Evolutionary conservation across 2,329 filamentous ascomycete genomes (phyloP), one percentile per base, ranked within the genome.

Genomic region (Botrytis fabae): DNA sequence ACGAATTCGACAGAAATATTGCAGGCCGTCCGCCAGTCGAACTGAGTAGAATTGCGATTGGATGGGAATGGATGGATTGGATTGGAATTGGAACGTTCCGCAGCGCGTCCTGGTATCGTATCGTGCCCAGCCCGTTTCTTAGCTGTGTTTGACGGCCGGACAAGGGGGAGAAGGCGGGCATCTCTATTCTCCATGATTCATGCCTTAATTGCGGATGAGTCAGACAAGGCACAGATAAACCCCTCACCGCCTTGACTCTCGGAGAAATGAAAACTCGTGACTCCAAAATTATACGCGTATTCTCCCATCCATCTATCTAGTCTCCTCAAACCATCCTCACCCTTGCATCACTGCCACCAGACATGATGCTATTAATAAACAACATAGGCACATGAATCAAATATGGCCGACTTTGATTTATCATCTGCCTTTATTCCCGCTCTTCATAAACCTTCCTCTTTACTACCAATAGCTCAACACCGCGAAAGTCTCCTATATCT

Each of bases 381-480:
- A 71, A n/a, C 10, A 20, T 10, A 48, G 44, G 40, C 25, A 25
- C 32, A 40, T 42, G 28, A 60, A 64, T 28, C 62, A 81, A 54
- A 22, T 65, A 81, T 81, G 80, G 79, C 80, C 71, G 89, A 91
- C 71, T 85, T 89, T 71, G 86, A 89, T 70, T 80, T 90, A 16
- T 83, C 86, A 74, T 84, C 88, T 63, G 83, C 83, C 28, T 92
- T 91, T 77, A 95, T 98, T 74, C 92, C 94, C 35, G 90, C 93
- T 32, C 86, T 98, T 25, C 93, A 98, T 83, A 97, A 96, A 80
- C 95, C 95, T 0, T 85, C 94, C 6, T 87, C 92, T 12, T 85
- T 98, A 2, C 86, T 99, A 2, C 95, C 96, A 0, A 98, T 99
- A 75, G 90, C 95, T 46, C 92, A 92, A 77, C 92, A 98, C 78